Evolutionary conservation across 2,329 filamentous ascomycete species (phyloP).

Genomic region (Botrytis pseudocinerea): DNA sequence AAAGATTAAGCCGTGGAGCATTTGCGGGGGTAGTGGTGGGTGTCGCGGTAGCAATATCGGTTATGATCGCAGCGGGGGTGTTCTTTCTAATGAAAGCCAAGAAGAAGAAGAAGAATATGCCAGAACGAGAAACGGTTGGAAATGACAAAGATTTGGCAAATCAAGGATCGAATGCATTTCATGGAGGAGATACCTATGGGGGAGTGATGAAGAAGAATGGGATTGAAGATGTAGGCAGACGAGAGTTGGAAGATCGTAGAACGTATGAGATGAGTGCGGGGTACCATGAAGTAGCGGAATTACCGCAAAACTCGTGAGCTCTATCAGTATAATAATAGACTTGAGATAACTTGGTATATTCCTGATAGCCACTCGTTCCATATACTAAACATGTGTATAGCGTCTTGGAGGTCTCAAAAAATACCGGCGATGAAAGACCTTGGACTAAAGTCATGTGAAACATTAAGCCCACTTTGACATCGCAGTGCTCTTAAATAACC

Average conservation of each 20-base stretch:
- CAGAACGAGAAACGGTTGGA: neutral
- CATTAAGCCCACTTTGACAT: neutral
- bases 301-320: constrained; percentile 3
- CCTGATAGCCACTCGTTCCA: neutral
- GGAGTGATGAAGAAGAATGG: neutral
- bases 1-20: neutral
- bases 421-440: neutral
- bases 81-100: neutral
- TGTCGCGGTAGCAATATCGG: neutral
- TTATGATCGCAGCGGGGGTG: neutral
- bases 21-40: constrained; percentile 9
- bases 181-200: neutral
- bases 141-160: neutral
- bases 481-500: neutral
- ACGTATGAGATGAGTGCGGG: constrained; percentile 14
- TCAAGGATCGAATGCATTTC: neutral
- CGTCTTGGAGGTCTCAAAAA: neutral
- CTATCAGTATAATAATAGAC: neutral
- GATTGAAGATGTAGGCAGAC: neutral
- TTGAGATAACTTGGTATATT: neutral
- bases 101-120: constrained; percentile 1
- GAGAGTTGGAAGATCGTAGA: neutral
- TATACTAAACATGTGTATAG: neutral
- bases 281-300: neutral
- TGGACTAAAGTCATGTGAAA: neutral